phyloP scores from a whole-genome alignment of 768 basidiomycete genomes.

The Tulasnella sp. region DNA sequence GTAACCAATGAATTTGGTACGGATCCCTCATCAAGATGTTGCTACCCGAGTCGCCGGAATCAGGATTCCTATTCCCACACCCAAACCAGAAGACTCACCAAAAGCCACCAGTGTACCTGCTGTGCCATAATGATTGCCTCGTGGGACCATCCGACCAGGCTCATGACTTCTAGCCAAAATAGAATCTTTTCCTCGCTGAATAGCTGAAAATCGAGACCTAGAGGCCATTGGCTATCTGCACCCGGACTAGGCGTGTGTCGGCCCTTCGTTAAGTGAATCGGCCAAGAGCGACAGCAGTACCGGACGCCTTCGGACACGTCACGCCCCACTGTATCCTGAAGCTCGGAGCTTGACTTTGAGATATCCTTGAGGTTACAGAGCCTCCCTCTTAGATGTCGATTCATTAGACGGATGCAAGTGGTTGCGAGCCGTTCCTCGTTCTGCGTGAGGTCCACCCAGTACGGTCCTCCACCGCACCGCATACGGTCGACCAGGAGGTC shows the following conservation, averaged over 20 bases:
- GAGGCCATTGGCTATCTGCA: too few relatives aligned
- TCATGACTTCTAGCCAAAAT: conserved; percentile 2
- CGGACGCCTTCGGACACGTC: neutral
- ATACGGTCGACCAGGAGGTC: neutral
- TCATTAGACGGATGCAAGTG: neutral
- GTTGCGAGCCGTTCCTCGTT: neutral
- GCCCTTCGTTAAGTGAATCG: neutral
- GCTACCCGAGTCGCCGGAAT: neutral
- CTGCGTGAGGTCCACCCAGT: neutral
- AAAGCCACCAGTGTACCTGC: neutral
- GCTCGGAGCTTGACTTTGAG: neutral
- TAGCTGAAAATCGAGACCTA: neutral
- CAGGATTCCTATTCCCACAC: neutral
- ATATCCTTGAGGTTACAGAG: neutral
- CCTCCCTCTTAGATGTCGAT: neutral
- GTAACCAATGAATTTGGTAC: neutral
- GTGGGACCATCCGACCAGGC: neutral
- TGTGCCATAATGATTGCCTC: neutral
- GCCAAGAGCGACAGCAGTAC: neutral
- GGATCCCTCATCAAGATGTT: too few relatives aligned
- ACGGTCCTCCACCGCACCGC: neutral
- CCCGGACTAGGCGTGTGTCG: too few relatives aligned
- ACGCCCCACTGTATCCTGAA: neutral
- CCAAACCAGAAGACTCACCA: neutral
- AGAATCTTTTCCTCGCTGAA: neutral